Base-by-base conservation (phyloP, 2,329 filamentous ascomycete species). In the Sporothrix brunneoviolacea region DNA sequence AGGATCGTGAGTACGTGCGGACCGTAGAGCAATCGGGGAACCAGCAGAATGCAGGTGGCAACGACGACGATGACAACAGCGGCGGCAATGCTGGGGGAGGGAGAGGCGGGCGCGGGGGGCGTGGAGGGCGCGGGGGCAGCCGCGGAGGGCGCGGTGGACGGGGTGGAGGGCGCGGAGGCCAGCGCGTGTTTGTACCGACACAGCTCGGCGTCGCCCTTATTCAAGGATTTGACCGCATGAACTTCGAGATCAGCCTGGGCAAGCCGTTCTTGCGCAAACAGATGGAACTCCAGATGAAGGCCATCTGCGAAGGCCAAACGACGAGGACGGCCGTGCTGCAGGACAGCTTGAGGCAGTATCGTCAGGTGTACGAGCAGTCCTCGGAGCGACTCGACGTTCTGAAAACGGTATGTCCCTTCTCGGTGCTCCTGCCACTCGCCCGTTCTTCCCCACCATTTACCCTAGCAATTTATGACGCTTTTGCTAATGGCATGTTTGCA, bases 251-350 rank as follows among this genome's bases (percentile, higher is more conserved):
- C 38, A 96, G 90, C 62, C 77, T 98, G 45, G 88, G 90, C 65
- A 97, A 97, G 68, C 93, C 93, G 0, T 97, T 97, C 64, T 72
- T 98, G 54, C 84, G 93, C 51, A 97, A 97, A 68, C 90, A 98
- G 74, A 96, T 96, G 89, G 93, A 98, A 68, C 71, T 89, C 55
- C 88, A 90, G 65, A 96, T 98, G 91, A 93, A 91, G 65, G 88
- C 88, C 52, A 96, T 98, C 51, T 97, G 93, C 68, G 90, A 91
- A 53, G 93, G 93, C 22, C 82, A 80, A 46, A 86, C 82, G 57
- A 87, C 84, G 30, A 84, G 82, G 61, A 76, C 79, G 48, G 78
- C 80, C 18, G 88, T 98, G 41, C 77, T 98, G 37, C 76, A 83
- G 49, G 84, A 95, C 65, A 95, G 86, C 64, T 73, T 98, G 50